Base-by-base conservation (phyloP, 2,329 filamentous ascomycete species). In the Ophiostoma ips region DNA sequence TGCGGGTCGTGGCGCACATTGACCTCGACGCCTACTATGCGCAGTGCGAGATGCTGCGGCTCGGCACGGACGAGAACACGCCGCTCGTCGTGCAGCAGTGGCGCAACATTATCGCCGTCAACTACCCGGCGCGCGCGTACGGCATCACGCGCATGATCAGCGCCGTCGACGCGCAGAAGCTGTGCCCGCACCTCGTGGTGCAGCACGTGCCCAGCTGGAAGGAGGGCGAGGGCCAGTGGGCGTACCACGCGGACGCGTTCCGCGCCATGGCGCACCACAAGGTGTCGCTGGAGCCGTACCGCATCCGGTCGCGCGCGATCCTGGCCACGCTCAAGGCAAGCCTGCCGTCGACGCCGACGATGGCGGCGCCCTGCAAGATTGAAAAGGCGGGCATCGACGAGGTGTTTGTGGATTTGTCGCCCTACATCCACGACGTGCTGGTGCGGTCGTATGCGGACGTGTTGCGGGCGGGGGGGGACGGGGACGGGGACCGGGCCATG, bases 11-110 rank as follows among this genome's bases (percentile, higher is more conserved):
- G 58, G 87, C 87, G 7, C 89, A 95, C 64, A 80, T 96, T 55
- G 92, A 98, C 61, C 80, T 98, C 53, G 92, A 98, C 75, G 90
- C 90, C 36, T 98, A 98, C 67, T 98, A 98, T 64, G 84, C 85
- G 3, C 92, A 98, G 70, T 95, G 88, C 62, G 92, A 98, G 67
- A 94, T 89, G 76, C 81, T 95, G 10, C 80, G 92, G 8, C 73
- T 96, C 41, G 81, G 81, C 12, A 70, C 85, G 11, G 70, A 83
- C 13, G 81, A 86, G 54, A 77, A 87, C 51, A 76, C 81, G 56
- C 92, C 92, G 10, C 75, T 98, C 21, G 92, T 88, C 1, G 92
- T 98, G 18, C 89, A 94, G 62, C 90, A 96, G 71, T 96, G 86
- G 85, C 82, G 68, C 65, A 87, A 85, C 9, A 73, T 98, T 21